Conservation (phyloP, 164 flowering plant genomes). For the Stephania yunnanensis region DNA sequence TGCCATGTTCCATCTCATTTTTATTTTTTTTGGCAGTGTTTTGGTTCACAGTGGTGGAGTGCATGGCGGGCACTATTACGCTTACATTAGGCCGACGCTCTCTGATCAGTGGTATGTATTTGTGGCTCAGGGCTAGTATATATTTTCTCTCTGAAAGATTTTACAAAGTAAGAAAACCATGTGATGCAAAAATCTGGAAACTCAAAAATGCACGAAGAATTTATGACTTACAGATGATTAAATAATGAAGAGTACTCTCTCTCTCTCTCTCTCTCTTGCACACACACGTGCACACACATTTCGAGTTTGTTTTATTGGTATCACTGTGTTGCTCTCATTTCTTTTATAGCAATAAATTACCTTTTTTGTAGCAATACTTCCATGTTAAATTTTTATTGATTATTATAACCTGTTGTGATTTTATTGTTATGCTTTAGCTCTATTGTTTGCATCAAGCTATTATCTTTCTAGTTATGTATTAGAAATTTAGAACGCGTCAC, state of each 20-base stretch:
- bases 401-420: no score
- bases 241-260: not conserved
- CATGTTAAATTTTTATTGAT: no score
- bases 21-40: conserved; percentile 29
- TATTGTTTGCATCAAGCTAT: no score
- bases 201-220: not conserved
- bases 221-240: no score
- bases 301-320: not conserved
- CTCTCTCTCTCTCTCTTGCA: not conserved
- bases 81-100: conserved; percentile 43
- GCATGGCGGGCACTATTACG: conserved; percentile 48
- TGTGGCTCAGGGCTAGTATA: conserved; percentile 7
- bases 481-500: no score
- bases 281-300: not conserved
- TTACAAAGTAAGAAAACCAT: not conserved
- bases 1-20: not conserved
- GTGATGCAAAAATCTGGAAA: not conserved
- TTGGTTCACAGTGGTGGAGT: conserved; percentile 51
- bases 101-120: conserved; percentile 37
- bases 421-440: no score
- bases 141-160: not conserved
- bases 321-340: not conserved
- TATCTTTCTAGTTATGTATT: no score
- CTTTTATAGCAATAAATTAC: not conserved
- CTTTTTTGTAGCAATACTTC: no score